Evolutionary conservation across 2,329 filamentous ascomycete species (phyloP).

Genomic region (Claviceps fusiformis): DNA sequence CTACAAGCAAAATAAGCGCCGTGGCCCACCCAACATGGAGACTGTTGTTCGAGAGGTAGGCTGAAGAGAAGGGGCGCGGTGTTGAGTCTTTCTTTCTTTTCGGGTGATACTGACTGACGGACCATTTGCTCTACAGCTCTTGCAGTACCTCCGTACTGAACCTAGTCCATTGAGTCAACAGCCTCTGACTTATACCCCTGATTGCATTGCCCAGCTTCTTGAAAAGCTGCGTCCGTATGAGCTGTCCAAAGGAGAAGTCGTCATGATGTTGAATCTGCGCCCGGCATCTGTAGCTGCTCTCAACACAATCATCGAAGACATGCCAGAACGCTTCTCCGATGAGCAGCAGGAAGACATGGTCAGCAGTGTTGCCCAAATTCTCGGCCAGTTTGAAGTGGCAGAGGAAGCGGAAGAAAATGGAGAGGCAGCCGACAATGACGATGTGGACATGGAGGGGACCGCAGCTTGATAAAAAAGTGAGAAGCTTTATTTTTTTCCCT

Average conservation of each 20-base stretch:
- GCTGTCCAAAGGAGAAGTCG: conserved; percentile 52
- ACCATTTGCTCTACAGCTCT: conserved; percentile 28
- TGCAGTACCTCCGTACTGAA: conserved; percentile 43
- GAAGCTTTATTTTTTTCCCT: not conserved
- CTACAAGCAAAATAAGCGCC: conserved; percentile 36
- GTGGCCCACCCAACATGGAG: conserved; percentile 43
- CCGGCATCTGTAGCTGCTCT: conserved; percentile 43
- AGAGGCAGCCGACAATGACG: conserved; percentile 20
- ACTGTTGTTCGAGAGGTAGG: conserved; percentile 51
- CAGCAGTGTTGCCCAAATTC: conserved; percentile 39
- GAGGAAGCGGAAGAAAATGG: conserved; percentile 16
- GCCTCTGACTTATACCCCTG: conserved; percentile 37
- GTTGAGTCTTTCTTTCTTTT: not conserved
- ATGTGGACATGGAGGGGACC: conserved; percentile 25
- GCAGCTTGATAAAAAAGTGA: conserved; percentile 10
- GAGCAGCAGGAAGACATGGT: conserved; percentile 47
- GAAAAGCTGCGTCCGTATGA: conserved; percentile 41
- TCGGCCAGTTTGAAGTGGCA: conserved; percentile 33
- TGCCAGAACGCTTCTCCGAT: conserved; percentile 44
- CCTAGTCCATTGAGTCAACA: conserved; percentile 43
- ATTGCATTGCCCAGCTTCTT: conserved; percentile 39
- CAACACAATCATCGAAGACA: conserved; percentile 52
- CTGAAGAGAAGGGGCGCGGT: not conserved
- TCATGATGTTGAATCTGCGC: conserved; percentile 55
- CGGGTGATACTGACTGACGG: not conserved